Evolutionary conservation across 257 asterid genomes (phyloP), one percentile per base, ranked within the genome.

Genomic region (Ophiorrhiza pumila): DNA sequence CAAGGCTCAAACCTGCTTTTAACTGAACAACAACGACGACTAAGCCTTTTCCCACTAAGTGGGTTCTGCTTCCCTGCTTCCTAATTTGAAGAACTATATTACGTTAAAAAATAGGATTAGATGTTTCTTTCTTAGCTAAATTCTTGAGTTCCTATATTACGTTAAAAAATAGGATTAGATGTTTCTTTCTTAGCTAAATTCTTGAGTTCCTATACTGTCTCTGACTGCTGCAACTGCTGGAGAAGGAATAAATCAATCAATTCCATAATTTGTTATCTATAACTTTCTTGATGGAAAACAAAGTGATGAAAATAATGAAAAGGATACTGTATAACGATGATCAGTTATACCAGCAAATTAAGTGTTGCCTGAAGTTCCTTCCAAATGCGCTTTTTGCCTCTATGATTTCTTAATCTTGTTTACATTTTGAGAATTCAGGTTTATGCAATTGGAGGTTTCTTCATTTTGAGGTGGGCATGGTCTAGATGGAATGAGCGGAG

Each of bases 401-500:
- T 0, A 13, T 67, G 71, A 49, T 57, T 22, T 55, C 69, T 39
- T 63, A 4, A 20, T 67, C 35, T 7, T 20, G 47, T 69, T 65
- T 56, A 62, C 9, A 34, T 4, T 80, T 71, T 72, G 69, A 75
- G 71, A 73, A 56, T 39, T 65, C 84, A 91, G 98, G 98, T 91
- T 3, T 94, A 94, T 79, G 98, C 96, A 43, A 79, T 94, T 39
- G 97, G 97, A 9, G 95, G 96, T 58, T 77, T 85, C 81, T 81
- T 91, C 76, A 74, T 94, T 58, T 55, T 86, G 81, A 85, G 83
- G 80, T 91, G 98, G 98, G 97, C 96, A 14, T 94, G 96, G 97
- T 77, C 69, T 37, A 86, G 91, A 73, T 94, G 97, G 97, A 94
- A 91, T 8, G 97, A 94, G 55, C 78, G 89, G 73, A 90, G 78